These are phyloP conservation scores for Rhizopus microsporus DNA, from an alignment of 371 early-diverging fungal genomes.

Conservation along the genomic window DNA sequence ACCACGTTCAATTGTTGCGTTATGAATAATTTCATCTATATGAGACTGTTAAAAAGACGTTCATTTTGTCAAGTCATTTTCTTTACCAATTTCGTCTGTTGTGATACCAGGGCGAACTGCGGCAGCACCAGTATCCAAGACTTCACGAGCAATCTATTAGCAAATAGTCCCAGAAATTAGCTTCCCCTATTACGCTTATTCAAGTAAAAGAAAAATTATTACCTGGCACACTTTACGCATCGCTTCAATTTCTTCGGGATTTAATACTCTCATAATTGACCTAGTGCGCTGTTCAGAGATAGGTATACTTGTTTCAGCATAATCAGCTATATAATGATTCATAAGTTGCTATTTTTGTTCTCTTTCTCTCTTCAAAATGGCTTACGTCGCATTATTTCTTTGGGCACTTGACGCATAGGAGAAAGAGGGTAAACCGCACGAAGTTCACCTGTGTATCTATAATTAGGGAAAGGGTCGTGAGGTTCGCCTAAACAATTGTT, in stretches of 20 bases:
- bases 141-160: slow-evolving; percentile 77
- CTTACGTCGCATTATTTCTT: slow-evolving; percentile 67
- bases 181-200: not conserved
- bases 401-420: slow-evolving; percentile 78
- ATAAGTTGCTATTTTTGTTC: not conserved
- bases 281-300: slow-evolving; percentile 65
- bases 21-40: slow-evolving; percentile 82
- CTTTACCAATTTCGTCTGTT: slow-evolving; percentile 81
- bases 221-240: slow-evolving; percentile 85
- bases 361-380: not conserved
- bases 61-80: not conserved
- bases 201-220: not conserved
- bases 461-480: slow-evolving; percentile 56
- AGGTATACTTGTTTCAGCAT: slow-evolving; percentile 75
- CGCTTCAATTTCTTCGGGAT: slow-evolving; percentile 72
- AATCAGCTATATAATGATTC: slow-evolving; percentile 65
- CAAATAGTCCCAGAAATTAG: not conserved
- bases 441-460: slow-evolving; percentile 79
- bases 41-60: not conserved
- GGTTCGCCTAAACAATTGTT: slow-evolving; percentile 29
- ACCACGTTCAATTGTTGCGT: slow-evolving; percentile 82
- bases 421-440: slow-evolving; percentile 89
- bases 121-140: slow-evolving; percentile 79
- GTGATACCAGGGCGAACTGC: slow-evolving; percentile 87
- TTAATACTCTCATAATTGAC: slow-evolving; percentile 69